phyloP scores from a whole-genome alignment of 768 basidiomycete species.

The Suillus luteus region DNA sequence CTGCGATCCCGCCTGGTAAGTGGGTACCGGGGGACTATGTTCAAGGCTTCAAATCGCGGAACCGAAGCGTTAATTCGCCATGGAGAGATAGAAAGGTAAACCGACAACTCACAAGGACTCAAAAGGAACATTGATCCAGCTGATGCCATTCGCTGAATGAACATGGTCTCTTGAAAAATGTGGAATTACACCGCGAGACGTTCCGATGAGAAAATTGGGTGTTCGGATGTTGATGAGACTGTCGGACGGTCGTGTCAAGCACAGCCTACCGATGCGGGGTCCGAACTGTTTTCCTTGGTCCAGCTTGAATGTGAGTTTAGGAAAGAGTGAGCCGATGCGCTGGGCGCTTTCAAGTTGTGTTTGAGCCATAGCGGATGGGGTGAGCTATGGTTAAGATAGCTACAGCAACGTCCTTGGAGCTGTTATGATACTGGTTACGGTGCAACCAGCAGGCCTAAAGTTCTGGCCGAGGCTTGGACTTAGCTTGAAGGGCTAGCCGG shows the following conservation, averaged over 20 bases:
- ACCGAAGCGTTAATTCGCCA: not conserved
- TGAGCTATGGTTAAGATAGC: not conserved
- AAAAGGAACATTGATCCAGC: conserved; percentile 72
- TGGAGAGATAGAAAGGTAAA: conserved; percentile 4
- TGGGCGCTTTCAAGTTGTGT: not conserved
- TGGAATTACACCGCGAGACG: conserved; percentile 73
- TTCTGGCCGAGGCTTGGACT: too few relatives aligned
- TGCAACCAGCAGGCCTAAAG: too few relatives aligned
- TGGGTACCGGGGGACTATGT: conserved; percentile 65
- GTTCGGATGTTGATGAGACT: conserved; percentile 50
- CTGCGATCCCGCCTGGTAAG: conserved; percentile 48
- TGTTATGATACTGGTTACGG: not conserved
- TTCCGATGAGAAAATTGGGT: conserved; percentile 60
- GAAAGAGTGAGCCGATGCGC: not conserved
- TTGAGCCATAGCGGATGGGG: not conserved
- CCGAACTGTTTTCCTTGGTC: conserved; percentile 21
- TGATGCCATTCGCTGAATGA: conserved; percentile 46
- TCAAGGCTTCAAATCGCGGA: conserved; percentile 52
- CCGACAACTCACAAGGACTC: conserved; percentile 74
- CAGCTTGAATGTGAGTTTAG: conserved; percentile 25
- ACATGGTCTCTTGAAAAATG: conserved; percentile 72
- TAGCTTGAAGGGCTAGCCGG: too few relatives aligned
- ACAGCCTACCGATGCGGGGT: conserved; percentile 28
- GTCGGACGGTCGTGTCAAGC: conserved; percentile 18
- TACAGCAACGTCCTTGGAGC: not conserved